Base-by-base conservation (phyloP, 2,329 filamentous ascomycete species). In the Fusarium acutatum region DNA sequence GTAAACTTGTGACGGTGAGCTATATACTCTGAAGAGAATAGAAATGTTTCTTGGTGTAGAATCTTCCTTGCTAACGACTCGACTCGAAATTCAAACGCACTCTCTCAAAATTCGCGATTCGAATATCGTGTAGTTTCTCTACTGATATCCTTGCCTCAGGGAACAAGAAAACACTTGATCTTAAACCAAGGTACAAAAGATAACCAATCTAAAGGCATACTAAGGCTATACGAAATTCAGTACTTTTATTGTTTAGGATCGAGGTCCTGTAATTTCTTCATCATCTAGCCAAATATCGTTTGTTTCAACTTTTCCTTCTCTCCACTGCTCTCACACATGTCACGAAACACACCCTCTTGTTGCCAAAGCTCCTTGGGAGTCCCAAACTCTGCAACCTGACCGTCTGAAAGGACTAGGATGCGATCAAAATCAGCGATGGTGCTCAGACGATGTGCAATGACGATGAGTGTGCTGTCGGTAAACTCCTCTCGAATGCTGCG, bases 371-470 rank as follows among this genome's bases (percentile, higher is more conserved):
- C 89, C 73, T 79, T 84, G 4, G 92, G 92, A 11, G 84, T 85
- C 7, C 91, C 92, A 80, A 88, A 93, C 82, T 94, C 93, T 22
- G 89, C 88, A 1, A 91, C 91, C 47, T 82, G 82, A 0, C 93
- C 92, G 38, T 92, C 91, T 63, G 88, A 89, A 71, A 95, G 84
- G 11, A 95, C 92, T 17, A 94, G 84, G 64, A 94, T 92, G 68
- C 89, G 87, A 80, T 94, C 92, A 78, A 94, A 94, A 80, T 94
- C 92, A 7, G 90, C 91, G 81, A 95, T 93, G 1, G 93, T 94
- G 80, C 91, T 93, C 56, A 95, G 84, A 5, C 93, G 87, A 78
- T 95, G 93, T 4, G 93, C 93, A 79, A 95, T 94, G 24, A 94
- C 92, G 24, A 95, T 82, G 34, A 94, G 83, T 2, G 92, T 94